A percentile compares a stretch with the other conserved stretches of the same genome.
Evolutionary conservation across 352 stramenopile species (phyloP).

Genomic region (Peronospora destructor): DNA sequence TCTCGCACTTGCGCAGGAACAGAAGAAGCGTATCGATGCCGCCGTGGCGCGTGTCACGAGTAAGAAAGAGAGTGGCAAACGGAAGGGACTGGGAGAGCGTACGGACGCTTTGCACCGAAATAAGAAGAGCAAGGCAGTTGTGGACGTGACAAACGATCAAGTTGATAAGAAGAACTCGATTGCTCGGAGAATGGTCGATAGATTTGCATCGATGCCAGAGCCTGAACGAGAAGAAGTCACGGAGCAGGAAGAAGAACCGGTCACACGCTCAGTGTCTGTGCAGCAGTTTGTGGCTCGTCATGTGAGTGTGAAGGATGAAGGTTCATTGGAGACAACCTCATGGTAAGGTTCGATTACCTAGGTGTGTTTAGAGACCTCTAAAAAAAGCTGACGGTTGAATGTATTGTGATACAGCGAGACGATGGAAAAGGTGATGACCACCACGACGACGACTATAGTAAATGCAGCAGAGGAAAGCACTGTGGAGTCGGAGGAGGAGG

Average conservation of each 20-base stretch:
- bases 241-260: constrained; percentile 5
- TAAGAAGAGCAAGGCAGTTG: constrained; percentile 47
- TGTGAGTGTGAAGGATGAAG: constrained; percentile 11
- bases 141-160: constrained; percentile 25
- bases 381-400: not conserved
- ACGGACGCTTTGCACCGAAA: constrained; percentile 32
- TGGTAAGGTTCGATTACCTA: constrained; percentile 11
- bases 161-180: constrained; percentile 35
- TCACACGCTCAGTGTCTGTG: constrained; percentile 23
- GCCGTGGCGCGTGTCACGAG: constrained; percentile 48
- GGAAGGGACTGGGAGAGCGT: constrained; percentile 41
- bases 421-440: constrained; percentile 11
- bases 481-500: constrained; percentile 4
- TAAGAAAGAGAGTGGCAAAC: constrained; percentile 60
- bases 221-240: constrained; percentile 29
- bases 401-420: constrained; percentile 15
- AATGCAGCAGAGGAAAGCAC: constrained; percentile 5
- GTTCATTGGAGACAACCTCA: constrained; percentile 1
- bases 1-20: constrained; percentile 49
- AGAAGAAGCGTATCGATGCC: constrained; percentile 59
- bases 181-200: constrained; percentile 34
- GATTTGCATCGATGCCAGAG: constrained; percentile 33
- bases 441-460: not conserved
- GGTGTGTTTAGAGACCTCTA: not conserved
- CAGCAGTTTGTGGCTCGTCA: constrained; percentile 26